A percentile compares a stretch with the other conserved stretches of the same genome.
Evolutionary conservation across 352 stramenopile species (phyloP).

Genomic region (Globisporangium carolinianum): DNA sequence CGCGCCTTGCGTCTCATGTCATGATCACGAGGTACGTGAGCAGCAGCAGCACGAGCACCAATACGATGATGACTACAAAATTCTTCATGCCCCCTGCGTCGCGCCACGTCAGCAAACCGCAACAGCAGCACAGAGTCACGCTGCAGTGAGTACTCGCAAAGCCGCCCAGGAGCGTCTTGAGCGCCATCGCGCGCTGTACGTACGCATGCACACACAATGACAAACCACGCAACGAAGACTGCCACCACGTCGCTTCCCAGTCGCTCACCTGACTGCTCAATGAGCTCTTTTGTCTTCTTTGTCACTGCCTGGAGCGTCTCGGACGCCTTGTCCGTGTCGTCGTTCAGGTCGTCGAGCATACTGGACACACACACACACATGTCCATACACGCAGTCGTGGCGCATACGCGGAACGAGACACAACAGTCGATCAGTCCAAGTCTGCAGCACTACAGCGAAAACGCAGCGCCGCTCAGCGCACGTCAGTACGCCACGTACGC

Average conservation of each 20-base stretch:
- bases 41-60: constrained; percentile 75
- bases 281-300: constrained; percentile 83
- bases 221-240: too few species aligned
- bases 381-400: neutral
- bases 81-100: constrained; percentile 73
- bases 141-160: too few species aligned
- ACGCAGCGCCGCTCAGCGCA: neutral
- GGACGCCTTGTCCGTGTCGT: constrained; percentile 78
- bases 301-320: constrained; percentile 65
- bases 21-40: constrained; percentile 87
- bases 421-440: neutral
- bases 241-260: too few species aligned
- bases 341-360: constrained; percentile 80
- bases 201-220: too few species aligned
- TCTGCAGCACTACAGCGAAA: too few species aligned
- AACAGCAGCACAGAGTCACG: neutral
- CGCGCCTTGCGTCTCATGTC: constrained; percentile 41
- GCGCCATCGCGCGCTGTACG: too few species aligned
- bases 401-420: neutral
- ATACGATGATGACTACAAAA: constrained; percentile 83
- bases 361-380: constrained; percentile 17
- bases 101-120: neutral
- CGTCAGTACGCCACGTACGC: constrained; percentile 23
- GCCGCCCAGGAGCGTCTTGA: too few species aligned
- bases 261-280: constrained; percentile 60